phyloP scores from a whole-genome alignment of 257 asterid genomes.

The Fraxinus quadrangulata region DNA sequence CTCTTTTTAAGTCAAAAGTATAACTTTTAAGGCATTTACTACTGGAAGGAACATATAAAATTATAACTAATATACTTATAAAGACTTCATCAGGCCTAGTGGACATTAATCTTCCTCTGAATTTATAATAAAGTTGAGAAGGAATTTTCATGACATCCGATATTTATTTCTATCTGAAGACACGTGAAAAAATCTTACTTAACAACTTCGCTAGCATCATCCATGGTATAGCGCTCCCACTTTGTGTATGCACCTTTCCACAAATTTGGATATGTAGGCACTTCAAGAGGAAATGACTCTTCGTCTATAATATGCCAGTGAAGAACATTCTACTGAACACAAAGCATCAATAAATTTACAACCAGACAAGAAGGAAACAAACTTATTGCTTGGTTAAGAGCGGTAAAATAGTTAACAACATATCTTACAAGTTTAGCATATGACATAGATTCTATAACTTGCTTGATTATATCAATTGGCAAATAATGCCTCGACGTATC shows the following conservation, averaged over 20 bases:
- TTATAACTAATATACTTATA: neutral
- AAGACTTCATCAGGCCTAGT: neutral
- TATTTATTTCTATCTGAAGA: neutral
- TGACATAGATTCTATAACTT: slow-evolving; percentile 88
- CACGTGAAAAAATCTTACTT: slow-evolving; percentile 45
- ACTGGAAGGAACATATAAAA: neutral
- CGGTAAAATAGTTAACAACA: slow-evolving; percentile 16
- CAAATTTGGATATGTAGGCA: slow-evolving; percentile 80
- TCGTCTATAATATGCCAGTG: slow-evolving; percentile 98
- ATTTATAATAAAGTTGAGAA: neutral
- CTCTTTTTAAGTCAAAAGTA: neutral
- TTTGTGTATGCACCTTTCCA: slow-evolving; percentile 92
- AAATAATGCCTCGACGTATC: slow-evolving; percentile 93
- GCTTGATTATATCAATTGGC: slow-evolving; percentile 79
- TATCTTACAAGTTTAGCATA: slow-evolving; percentile 93
- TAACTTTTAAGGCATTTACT: neutral
- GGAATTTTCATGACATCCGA: neutral
- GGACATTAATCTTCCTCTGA: neutral
- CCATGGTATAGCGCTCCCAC: slow-evolving; percentile 86
- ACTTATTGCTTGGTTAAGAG: slow-evolving; percentile 25
- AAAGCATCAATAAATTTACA: slow-evolving; percentile 36
- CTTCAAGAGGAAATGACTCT: slow-evolving; percentile 95
- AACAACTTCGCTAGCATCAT: slow-evolving; percentile 84
- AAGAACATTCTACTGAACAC: slow-evolving; percentile 82
- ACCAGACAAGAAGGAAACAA: slow-evolving; percentile 10